Percentiles rank a stretch among this genome's conserved stretches.
Evolutionary conservation across 2,329 filamentous ascomycete genomes (phyloP).

Genomic region (Phaeomoniella chlamydospora): DNA sequence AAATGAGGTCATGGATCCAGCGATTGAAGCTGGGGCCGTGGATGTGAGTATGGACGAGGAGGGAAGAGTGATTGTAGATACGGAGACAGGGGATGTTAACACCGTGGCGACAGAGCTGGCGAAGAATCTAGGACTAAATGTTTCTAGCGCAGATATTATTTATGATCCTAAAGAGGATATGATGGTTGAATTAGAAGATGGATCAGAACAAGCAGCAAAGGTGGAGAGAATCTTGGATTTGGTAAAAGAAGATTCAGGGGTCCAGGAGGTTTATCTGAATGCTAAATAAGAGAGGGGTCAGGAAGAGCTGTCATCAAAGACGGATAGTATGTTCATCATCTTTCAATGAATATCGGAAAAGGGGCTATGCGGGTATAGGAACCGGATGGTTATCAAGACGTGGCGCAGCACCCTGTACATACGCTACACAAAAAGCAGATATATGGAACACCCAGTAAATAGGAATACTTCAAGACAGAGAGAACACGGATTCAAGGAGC

Average conservation of each 20-base stretch:
- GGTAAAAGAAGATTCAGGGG: slow-evolving; percentile 50
- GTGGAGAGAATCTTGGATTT: slow-evolving; percentile 43
- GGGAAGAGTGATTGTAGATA: slow-evolving; percentile 58
- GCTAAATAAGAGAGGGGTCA: too few relatives aligned
- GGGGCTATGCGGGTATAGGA: too few relatives aligned
- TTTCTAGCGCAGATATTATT: slow-evolving; percentile 65
- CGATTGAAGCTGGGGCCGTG: slow-evolving; percentile 67
- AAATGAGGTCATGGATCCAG: slow-evolving; percentile 63
- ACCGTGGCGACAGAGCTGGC: slow-evolving; percentile 50
- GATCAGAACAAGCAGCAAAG: slow-evolving; percentile 35
- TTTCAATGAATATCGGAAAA: too few relatives aligned
- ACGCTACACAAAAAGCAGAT: too few relatives aligned
- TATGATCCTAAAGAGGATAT: slow-evolving; percentile 77
- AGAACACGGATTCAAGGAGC: too few relatives aligned
- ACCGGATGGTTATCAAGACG: too few relatives aligned
- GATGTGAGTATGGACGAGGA: slow-evolving; percentile 43
- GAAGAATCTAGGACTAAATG: slow-evolving; percentile 47
- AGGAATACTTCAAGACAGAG: too few relatives aligned
- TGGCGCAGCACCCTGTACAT: too few relatives aligned
- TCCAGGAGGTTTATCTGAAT: slow-evolving; percentile 72
- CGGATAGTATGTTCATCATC: too few relatives aligned
- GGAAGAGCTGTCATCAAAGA: too few relatives aligned
- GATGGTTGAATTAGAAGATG: slow-evolving; percentile 45
- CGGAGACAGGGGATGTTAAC: slow-evolving; percentile 50
- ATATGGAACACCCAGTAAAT: too few relatives aligned